These are phyloP conservation scores for cucumber (Cucumis sativus) DNA, from an alignment of 306 rosid genomes.

Conservation along the genomic window Cucumber_9930_V3 NC_026661.2:837001-837500, in stretches of 20 bases:
- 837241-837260: neutral
- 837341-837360: neutral
- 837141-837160: neutral
- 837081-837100: conserved; percentile 1
- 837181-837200: neutral
- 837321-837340: neutral
- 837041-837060: neutral
- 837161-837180: neutral
- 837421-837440: no score
- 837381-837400: no score
- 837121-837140: neutral
- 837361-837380: no score
- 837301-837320: neutral
- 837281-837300: neutral
- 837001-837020: neutral
- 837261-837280: neutral
- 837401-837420: no score
- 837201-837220: neutral
- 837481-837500: no score
- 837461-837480: no score
- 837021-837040: neutral
- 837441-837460: no score
- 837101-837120: neutral
- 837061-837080: neutral
- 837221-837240: no score